A percentile compares a stretch with the other conserved stretches of the same genome.
Conservation (phyloP, 352 stramenopile genomes). For the Peronospora farinosa region DNA sequence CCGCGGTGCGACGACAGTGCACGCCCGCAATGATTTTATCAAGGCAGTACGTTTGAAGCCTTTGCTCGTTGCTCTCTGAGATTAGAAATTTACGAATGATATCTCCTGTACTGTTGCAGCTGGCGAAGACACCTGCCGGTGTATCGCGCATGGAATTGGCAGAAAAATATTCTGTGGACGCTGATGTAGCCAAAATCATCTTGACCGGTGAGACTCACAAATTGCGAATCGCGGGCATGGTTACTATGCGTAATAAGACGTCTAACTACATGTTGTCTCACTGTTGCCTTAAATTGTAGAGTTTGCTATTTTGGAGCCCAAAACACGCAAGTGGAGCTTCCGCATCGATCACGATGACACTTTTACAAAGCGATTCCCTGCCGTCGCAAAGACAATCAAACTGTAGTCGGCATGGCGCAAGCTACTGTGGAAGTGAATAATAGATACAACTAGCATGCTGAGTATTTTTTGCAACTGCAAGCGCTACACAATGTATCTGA, state of each 20-base stretch:
- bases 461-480: too few relatives aligned
- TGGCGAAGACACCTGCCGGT: conserved; percentile 31
- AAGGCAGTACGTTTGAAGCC: conserved; percentile 34
- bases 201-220: conserved; percentile 30
- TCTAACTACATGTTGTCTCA: conserved; percentile 2
- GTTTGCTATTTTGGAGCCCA: conserved; percentile 39
- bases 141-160: conserved; percentile 45
- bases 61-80: background rate
- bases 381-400: conserved; percentile 43
- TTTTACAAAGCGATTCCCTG: conserved; percentile 46
- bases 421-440: conserved; percentile 4
- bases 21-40: conserved; percentile 43
- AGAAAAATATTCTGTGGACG: conserved; percentile 36
- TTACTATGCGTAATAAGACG: background rate
- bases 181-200: conserved; percentile 40
- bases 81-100: conserved; percentile 1
- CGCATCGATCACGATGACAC: conserved; percentile 41
- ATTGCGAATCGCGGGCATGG: background rate
- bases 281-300: conserved; percentile 22
- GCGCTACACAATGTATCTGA: too few relatives aligned
- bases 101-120: conserved; percentile 11
- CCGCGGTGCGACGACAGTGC: conserved; percentile 23
- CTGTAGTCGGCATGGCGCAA: conserved; percentile 22
- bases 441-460: conserved; percentile 12
- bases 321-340: conserved; percentile 48